Conservation (phyloP, 2,329 filamentous ascomycete species). For the Aspergillus niger region DNA sequence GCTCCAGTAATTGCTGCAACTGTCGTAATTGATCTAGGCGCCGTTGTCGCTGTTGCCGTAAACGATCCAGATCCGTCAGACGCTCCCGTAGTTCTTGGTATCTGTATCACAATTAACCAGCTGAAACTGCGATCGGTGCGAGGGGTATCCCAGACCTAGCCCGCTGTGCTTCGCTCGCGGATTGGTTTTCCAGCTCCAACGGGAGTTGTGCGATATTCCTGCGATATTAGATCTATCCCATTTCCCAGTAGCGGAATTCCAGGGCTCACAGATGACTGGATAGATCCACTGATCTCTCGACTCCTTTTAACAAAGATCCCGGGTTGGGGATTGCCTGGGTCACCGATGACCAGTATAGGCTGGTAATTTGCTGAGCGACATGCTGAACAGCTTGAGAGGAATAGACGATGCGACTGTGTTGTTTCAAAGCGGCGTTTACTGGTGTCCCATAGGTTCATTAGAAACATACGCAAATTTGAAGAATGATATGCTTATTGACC, state of each 20-base stretch:
- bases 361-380: constrained; percentile 58
- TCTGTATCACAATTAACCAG: constrained; percentile 34
- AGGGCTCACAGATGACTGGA: constrained; percentile 39
- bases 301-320: constrained; percentile 27
- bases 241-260: not conserved
- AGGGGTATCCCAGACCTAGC: constrained; percentile 32
- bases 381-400: constrained; percentile 57
- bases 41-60: constrained; percentile 48
- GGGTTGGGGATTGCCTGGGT: constrained; percentile 35
- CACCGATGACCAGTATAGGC: constrained; percentile 56
- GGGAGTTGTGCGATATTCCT: constrained; percentile 46
- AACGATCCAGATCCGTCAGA: constrained; percentile 49
- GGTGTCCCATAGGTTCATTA: not conserved
- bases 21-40: constrained; percentile 51
- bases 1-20: constrained; percentile 50
- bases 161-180: constrained; percentile 34
- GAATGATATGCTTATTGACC: not conserved
- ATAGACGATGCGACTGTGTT: constrained; percentile 57
- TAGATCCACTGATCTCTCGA: constrained; percentile 44
- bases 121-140: constrained; percentile 21
- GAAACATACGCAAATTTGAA: not conserved
- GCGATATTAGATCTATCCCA: not conserved
- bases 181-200: constrained; percentile 35
- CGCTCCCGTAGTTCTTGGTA: constrained; percentile 46
- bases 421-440: constrained; percentile 56